Base-by-base conservation (phyloP, 2,329 filamentous ascomycete species). In the Penicillium sp. region DNA sequence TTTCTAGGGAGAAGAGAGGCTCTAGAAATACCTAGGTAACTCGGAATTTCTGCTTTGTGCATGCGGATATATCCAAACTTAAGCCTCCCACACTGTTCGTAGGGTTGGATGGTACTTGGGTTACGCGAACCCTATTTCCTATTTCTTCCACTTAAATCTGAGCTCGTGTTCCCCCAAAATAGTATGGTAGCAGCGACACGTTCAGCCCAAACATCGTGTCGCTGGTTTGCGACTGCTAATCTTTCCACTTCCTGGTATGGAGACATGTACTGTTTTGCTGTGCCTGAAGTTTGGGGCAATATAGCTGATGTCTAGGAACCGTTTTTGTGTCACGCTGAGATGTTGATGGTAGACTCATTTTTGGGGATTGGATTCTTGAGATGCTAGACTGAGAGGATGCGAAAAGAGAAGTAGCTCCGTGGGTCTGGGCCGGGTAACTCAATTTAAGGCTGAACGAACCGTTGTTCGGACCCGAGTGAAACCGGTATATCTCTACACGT, bases 91-190 rank as follows among this genome's bases (percentile, higher is more conserved):
- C 39, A 16, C 14, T 14, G 14, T 29, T 43, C 6, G n/a, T 5
- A 24, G 22, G 3, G 36, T 31, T 27, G 22, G 32, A 45, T 36
- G 18, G 24, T 34, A 38, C 3, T 18, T 40, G 42, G 49, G 49
- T 51, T 49, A 49, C 49, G 40, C 45, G 35, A 38, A 45, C 42
- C 46, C 43, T 36, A 4, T 28, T 42, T 20, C 38, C 34, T 13
- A 34, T 36, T 40, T 20, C 28, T 36, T 23, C 20, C 14, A 20
- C 24, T 29, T 26, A 27, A 23, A 31, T 24, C 31, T 3, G 27
- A 22, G 24, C 36, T 7, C 5, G n/a, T 44, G 35, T n/a, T 34
- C 28, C 29, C 34, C 38, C 14, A 28, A 36, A 31, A 14, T 31
- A 11, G 24, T 23, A 13, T 23, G 23, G 16, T 36, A 23, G 31